Base-by-base conservation (phyloP, 805 yeast species). In the Metschnikowia arizonensis region DNA sequence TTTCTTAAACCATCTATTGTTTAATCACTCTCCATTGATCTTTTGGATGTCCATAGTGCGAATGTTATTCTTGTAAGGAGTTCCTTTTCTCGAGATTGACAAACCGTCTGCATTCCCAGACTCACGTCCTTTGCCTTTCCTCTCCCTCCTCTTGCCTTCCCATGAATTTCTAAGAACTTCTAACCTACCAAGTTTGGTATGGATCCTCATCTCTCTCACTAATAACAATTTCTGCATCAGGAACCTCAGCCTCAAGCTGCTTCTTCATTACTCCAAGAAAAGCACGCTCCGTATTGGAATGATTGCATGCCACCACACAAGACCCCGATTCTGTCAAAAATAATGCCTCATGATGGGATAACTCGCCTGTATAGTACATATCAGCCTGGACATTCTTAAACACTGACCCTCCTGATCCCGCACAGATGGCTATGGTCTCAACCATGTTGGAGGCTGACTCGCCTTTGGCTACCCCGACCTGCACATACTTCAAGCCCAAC, bases 261-360 rank as follows among this genome's bases (percentile, higher is more conserved):
- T 61, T 47, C 61, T 76, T 73, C 54, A 87, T 69, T 1, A 66
- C 73, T 19, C 58, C 53, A 50, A 93, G 68, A 59, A 82, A 93
- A 0, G 95, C 96, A 46, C 99, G 73, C 64, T 93, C 99, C 0
- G 97, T 88, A 61, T 91, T 91, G 15, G 95, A 78, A 59, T 93
- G 99, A 57, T 91, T 91, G 56, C 95, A 85, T 2, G 81, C 78
- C 38, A 93, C 72, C 2, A 89, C 88, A 8, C 80, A 70, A 14
- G 79, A 71, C 0, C 96, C 96, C 12, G 68, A 56, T 55, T 91
- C 98, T 40, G 74, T 79, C 52, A 83, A 72, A 46, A 65, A 77
- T 32, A 93, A 73, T 8, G 85, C 84, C 62, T 93, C 97, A 60
- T 93, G 99, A 58, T 93, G 99, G 19, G 96, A 83, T 53, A 93